These are phyloP conservation scores for Domatiomyces globalis DNA, from an alignment of 2,329 filamentous ascomycete genomes.

Conservation along the genomic window DNA sequence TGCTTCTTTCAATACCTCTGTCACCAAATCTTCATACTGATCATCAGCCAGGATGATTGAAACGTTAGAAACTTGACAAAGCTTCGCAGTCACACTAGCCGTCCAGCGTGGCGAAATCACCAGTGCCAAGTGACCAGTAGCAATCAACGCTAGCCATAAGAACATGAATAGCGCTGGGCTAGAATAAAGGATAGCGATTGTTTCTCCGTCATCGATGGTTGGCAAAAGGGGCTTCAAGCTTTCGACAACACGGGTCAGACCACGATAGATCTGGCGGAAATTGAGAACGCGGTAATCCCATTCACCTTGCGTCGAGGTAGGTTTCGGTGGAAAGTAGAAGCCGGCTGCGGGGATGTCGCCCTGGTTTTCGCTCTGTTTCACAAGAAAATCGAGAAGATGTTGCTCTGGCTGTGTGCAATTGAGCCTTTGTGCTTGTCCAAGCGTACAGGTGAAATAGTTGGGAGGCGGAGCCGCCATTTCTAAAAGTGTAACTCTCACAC, in stretches of 20 bases:
- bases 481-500: no score
- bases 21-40: conserved; percentile 8
- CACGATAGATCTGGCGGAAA: conserved; percentile 5
- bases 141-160: conserved; percentile 46
- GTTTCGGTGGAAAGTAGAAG: conserved; percentile 22
- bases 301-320: not conserved
- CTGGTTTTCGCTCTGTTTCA: conserved; percentile 29
- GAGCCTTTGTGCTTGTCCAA: conserved; percentile 39
- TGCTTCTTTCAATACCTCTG: not conserved
- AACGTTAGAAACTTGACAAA: conserved; percentile 36
- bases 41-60: conserved; percentile 35
- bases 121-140: conserved; percentile 40
- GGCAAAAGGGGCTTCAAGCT: conserved; percentile 5
- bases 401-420: conserved; percentile 22
- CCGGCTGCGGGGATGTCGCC: conserved; percentile 36
- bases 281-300: conserved; percentile 6
- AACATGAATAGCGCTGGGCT: conserved; percentile 46
- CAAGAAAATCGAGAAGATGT: conserved; percentile 38
- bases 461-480: not conserved
- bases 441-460: conserved; percentile 49
- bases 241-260: conserved; percentile 6
- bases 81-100: conserved; percentile 35
- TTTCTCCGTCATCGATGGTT: conserved; percentile 13
- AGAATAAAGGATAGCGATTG: conserved; percentile 41
- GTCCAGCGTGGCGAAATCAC: conserved; percentile 43